Base-by-base conservation (phyloP, 192 early-diverging fungal species). In the Mortierella hygrophila region DNA sequence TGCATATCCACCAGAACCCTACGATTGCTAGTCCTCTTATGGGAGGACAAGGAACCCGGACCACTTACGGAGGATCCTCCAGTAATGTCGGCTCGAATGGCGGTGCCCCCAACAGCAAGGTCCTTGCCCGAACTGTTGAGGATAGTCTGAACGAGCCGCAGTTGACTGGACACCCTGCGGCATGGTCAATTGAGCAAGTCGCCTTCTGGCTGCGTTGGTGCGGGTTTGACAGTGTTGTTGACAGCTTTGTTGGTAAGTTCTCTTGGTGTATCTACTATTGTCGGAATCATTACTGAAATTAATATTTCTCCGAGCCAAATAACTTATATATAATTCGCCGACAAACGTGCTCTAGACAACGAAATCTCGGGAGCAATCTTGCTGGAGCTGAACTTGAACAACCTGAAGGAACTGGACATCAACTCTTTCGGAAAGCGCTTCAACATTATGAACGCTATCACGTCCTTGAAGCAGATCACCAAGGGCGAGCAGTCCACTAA, bases 311-410 rank as follows among this genome's bases (percentile, higher is more conserved):
- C 11, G 3, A 29, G 10, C 29, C 11, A 15, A 32, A 65, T 13
- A 42, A 32, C 29, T 73, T 6, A 47, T 29, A 29, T 49, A 4
- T 72, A 81, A 20, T 86, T 76, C 38, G 82, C 92, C 16, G 75
- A 79, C 47, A 32, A n/a, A 44, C 44, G 23, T 13, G 29, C 35
- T 38, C n/a, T 89, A 93, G 94, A 94, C 16, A 92, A 94, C 69
- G 93, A 92, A 54, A 93, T 96, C 71, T 93, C 91, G 38, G 95
- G 95, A 63, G 92, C 92, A 57, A 87, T 90, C n/a, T 85, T 96
- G 6, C 38, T 96, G 0, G 92, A 93, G 40, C 73, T 95, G 21
- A 92, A 90, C 70, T 85, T 96, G 23, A 90, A 91, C 47, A 88
- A 91, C 21, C 82, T 96, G 13, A 93, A 94, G 72, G 94, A 96